Conservation (phyloP, 192 early-diverging fungal genomes). For the Mortierella hygrophila region DNA sequence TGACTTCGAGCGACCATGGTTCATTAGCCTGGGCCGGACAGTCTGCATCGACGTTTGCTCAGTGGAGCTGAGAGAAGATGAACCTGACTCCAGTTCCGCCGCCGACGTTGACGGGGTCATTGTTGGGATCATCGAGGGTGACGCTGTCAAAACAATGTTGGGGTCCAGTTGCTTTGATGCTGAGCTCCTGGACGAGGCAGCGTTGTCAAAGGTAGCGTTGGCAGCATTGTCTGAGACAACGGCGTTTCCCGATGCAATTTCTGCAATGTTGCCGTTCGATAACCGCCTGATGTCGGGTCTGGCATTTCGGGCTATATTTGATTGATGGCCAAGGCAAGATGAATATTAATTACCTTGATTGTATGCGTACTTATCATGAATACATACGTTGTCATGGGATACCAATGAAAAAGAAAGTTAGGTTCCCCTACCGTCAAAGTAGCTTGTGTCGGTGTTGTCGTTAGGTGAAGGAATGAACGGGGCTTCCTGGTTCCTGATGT, state of each 20-base stretch:
- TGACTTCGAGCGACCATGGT: conserved; percentile 53
- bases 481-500: conserved; percentile 80
- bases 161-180: background rate
- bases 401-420: conserved; percentile 11
- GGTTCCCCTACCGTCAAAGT: conserved; percentile 79
- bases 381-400: background rate
- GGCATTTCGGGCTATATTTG: conserved; percentile 68
- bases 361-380: too few species aligned
- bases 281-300: conserved; percentile 85
- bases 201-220: background rate
- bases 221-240: background rate
- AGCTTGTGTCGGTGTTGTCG: conserved; percentile 90
- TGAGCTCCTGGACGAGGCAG: background rate
- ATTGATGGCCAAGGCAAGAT: background rate
- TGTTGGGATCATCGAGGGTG: conserved; percentile 7
- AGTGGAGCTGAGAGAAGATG: background rate
- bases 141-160: background rate
- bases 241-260: conserved; percentile 54
- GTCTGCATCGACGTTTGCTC: conserved; percentile 24
- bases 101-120: conserved; percentile 7
- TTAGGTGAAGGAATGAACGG: conserved; percentile 88
- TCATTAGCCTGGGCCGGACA: conserved; percentile 26
- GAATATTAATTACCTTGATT: background rate
- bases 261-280: conserved; percentile 70
- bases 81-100: background rate